Evolutionary conservation across 176 grass and related monocot genomes (phyloP).

Genomic region (Pharus latifolius): DNA sequence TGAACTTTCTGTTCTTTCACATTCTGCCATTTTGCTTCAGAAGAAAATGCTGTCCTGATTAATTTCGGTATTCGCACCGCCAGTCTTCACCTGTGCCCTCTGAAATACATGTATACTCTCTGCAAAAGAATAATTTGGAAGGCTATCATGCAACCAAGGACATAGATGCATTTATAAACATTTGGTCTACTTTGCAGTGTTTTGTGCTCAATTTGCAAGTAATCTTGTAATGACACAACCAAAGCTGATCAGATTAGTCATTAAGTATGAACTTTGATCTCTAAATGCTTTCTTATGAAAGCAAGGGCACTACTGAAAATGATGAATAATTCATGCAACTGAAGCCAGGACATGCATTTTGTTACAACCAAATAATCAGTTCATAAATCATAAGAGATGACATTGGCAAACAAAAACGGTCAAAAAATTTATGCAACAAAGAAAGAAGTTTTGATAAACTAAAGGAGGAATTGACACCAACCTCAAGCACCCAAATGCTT

Average conservation of each 20-base stretch:
- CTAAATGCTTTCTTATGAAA: background rate
- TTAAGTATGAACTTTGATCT: background rate
- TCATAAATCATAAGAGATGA: background rate
- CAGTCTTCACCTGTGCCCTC: slow-evolving; percentile 41
- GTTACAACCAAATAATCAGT: slow-evolving; percentile 2
- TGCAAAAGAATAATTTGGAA: slow-evolving; percentile 10
- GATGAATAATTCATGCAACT: background rate
- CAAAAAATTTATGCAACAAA: too few relatives aligned
- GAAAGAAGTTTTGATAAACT: background rate
- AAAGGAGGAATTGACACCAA: slow-evolving; percentile 16
- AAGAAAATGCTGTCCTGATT: background rate
- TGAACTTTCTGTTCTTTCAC: background rate
- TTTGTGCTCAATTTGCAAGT: too few relatives aligned
- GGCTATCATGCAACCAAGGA: background rate
- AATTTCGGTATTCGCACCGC: background rate
- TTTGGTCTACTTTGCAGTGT: too few relatives aligned
- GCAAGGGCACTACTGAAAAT: background rate
- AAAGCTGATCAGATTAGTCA: background rate
- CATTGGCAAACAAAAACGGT: background rate
- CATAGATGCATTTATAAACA: background rate
- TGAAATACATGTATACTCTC: slow-evolving; percentile 54
- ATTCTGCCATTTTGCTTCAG: background rate
- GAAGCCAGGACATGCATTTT: background rate
- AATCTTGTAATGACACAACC: background rate
- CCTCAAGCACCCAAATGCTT: slow-evolving; percentile 92